These are phyloP conservation scores for Aspergillus intermedius DNA, from an alignment of 2,329 filamentous ascomycete species.

Conservation along the genomic window DNA sequence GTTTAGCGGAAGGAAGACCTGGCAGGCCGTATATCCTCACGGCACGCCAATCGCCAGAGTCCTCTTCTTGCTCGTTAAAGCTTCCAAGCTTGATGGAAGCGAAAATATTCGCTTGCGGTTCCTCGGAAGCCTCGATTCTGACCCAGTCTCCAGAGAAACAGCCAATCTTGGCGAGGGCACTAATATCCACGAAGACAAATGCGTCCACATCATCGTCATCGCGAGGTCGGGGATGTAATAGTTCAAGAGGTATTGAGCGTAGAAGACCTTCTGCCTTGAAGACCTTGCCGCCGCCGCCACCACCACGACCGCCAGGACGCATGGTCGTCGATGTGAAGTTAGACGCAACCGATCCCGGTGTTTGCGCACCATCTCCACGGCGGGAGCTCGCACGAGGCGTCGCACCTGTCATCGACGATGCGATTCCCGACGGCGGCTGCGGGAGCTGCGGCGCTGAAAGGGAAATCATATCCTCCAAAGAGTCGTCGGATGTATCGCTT, in stretches of 20 bases:
- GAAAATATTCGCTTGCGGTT: slow-evolving; percentile 54
- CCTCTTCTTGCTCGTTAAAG: slow-evolving; percentile 42
- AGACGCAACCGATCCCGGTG: slow-evolving; percentile 83
- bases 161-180: slow-evolving; percentile 76
- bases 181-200: slow-evolving; percentile 83
- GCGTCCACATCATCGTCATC: slow-evolving; percentile 82
- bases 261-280: slow-evolving; percentile 79
- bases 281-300: slow-evolving; percentile 62
- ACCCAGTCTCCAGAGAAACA: slow-evolving; percentile 99
- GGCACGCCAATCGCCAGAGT: slow-evolving; percentile 70
- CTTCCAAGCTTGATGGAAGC: slow-evolving; percentile 58
- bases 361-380: slow-evolving; percentile 66
- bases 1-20: slow-evolving; percentile 50
- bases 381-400: slow-evolving; percentile 70
- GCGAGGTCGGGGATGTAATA: slow-evolving; percentile 76
- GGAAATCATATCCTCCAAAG: slow-evolving; percentile 88
- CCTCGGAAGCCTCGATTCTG: slow-evolving; percentile 68
- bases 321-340: slow-evolving; percentile 80
- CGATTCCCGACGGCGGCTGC: slow-evolving; percentile 68
- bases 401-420: slow-evolving; percentile 72
- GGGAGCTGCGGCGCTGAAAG: slow-evolving; percentile 72
- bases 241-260: slow-evolving; percentile 63
- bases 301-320: slow-evolving; percentile 62
- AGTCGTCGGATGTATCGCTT: slow-evolving; percentile 84
- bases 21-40: slow-evolving; percentile 85